Conservation (phyloP, 2,329 filamentous ascomycete genomes). For the Paecilomyces sp. region DNA sequence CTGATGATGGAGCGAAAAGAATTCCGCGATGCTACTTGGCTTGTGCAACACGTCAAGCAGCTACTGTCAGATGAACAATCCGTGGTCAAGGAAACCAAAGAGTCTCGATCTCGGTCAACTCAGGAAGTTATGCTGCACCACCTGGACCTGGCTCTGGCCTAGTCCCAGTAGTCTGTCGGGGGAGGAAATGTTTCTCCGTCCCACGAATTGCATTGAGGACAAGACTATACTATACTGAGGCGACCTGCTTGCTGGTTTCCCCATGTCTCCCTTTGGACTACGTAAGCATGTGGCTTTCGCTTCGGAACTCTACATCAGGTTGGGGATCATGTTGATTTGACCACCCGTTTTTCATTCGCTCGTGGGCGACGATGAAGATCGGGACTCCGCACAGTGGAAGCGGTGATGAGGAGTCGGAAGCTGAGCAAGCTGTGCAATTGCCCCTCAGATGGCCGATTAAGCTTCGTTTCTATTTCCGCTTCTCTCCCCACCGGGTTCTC, state of each 20-base stretch:
- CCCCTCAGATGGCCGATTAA: neutral
- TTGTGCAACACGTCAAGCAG: conserved; percentile 24
- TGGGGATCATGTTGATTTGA: neutral
- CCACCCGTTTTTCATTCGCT: neutral
- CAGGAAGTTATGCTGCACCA: conserved; percentile 18
- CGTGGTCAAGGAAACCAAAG: conserved; percentile 6
- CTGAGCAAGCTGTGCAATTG: neutral
- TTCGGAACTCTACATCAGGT: neutral
- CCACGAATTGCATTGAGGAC: neutral
- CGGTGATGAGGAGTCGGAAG: neutral
- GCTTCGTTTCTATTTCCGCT: neutral
- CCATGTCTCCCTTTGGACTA: neutral
- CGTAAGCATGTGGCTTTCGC: neutral
- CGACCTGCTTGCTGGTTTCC: neutral
- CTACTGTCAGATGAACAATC: conserved; percentile 18
- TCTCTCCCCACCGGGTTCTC: neutral
- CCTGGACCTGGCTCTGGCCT: conserved; percentile 15
- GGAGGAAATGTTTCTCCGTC: neutral
- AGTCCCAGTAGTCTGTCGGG: neutral
- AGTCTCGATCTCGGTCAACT: conserved; percentile 11
- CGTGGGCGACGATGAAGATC: neutral
- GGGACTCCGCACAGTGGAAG: neutral
- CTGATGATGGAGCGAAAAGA: conserved; percentile 26
- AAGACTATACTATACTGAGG: neutral
- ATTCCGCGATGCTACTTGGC: conserved; percentile 18